A percentile compares a stretch with the other conserved stretches of the same genome.
phyloP scores from a whole-genome alignment of 176 grass and related monocot species.

The Bonia amplexicaulis region DNA sequence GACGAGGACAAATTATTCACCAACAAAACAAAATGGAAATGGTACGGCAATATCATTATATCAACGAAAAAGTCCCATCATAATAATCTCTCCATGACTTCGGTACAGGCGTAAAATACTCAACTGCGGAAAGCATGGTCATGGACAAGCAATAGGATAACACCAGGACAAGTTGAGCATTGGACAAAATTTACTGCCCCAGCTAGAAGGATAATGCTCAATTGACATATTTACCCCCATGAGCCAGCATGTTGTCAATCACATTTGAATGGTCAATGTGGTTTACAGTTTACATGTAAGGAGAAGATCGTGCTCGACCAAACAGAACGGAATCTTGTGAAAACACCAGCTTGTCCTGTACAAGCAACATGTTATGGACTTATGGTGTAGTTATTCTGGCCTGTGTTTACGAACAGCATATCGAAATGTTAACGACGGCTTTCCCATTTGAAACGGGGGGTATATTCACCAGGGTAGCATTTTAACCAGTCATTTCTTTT shows the following conservation, averaged over 20 bases:
- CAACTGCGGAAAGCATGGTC: not conserved
- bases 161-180: not conserved
- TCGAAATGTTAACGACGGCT: not conserved
- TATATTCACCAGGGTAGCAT: not conserved
- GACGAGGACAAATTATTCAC: not conserved
- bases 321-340: not conserved
- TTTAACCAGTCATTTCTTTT: not conserved
- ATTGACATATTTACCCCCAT: not conserved
- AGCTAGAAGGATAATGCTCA: not conserved
- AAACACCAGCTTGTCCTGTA: not conserved
- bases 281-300: not conserved
- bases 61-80: not conserved
- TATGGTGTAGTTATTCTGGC: not conserved
- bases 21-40: not conserved
- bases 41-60: not conserved
- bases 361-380: not conserved
- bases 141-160: not conserved
- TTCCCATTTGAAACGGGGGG: not conserved
- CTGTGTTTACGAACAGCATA: not conserved
- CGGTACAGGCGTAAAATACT: not conserved
- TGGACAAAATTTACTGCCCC: not conserved
- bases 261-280: not conserved
- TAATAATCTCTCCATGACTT: too few species aligned
- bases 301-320: not conserved
- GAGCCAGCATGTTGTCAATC: not conserved